Evolutionary conservation across 1,139 yeast genomes (phyloP).

Genomic region (Taphrina pruni): DNA sequence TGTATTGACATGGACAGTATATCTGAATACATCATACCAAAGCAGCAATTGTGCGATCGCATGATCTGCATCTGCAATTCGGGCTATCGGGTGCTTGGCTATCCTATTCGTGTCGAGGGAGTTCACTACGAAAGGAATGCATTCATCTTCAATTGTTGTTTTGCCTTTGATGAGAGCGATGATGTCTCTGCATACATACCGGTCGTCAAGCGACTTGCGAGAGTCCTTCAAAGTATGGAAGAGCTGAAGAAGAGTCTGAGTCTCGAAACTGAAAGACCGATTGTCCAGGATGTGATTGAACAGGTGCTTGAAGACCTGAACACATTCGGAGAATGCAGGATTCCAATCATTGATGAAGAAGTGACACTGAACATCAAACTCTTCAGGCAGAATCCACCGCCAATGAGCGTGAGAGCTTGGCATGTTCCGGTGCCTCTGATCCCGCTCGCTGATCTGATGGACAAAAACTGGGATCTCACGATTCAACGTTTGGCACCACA

Average conservation of each 20-base stretch:
- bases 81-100: constrained; percentile 78
- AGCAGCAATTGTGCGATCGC: constrained; percentile 85
- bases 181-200: constrained; percentile 87
- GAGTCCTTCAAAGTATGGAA: constrained; percentile 86
- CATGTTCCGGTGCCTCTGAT: constrained; percentile 93
- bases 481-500: constrained; percentile 84
- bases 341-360: constrained; percentile 80
- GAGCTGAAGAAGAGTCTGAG: constrained; percentile 84
- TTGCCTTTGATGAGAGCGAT: constrained; percentile 82
- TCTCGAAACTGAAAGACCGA: constrained; percentile 48
- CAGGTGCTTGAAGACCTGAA: constrained; percentile 92
- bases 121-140: constrained; percentile 83
- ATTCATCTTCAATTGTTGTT: constrained; percentile 88
- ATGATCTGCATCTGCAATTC: constrained; percentile 75
- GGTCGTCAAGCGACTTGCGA: constrained; percentile 80
- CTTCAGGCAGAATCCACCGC: constrained; percentile 85
- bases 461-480: constrained; percentile 96
- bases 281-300: constrained; percentile 74
- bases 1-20: constrained; percentile 79
- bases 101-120: constrained; percentile 82
- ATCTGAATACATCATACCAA: constrained; percentile 90
- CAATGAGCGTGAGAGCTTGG: constrained; percentile 69
- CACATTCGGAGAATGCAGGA: constrained; percentile 92
- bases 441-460: constrained; percentile 63
- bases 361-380: constrained; percentile 90